phyloP scores from a whole-genome alignment of 345 rosid genomes.

The Salix udensis region DNA sequence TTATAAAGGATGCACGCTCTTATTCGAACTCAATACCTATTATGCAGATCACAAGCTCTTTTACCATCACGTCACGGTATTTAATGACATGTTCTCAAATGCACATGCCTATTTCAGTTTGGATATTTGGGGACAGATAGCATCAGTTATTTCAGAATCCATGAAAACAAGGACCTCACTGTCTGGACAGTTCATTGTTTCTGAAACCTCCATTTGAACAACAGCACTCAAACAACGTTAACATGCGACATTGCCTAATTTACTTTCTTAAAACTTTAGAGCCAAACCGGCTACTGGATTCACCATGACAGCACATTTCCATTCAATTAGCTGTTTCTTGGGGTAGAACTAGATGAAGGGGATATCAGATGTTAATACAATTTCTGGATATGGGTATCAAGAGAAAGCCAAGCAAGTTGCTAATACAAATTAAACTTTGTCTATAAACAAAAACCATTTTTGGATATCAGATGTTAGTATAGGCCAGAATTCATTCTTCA shows the following conservation, averaged over 20 bases:
- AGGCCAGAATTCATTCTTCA: conserved; percentile 3
- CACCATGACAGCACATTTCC: not conserved
- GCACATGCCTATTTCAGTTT: no score
- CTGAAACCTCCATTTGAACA: no score
- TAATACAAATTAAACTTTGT: not conserved
- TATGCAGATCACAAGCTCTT: no score
- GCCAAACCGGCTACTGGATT: not conserved
- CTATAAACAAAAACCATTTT: conserved; percentile 13
- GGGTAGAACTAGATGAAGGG: not conserved
- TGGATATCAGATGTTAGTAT: conserved; percentile 26
- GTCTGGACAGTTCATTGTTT: no score
- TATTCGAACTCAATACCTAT: no score
- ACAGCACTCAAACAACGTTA: not conserved
- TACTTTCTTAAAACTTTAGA: not conserved
- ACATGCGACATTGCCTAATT: not conserved
- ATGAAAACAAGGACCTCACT: no score
- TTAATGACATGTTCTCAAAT: no score
- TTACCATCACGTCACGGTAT: no score
- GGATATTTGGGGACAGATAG: no score
- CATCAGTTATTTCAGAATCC: no score
- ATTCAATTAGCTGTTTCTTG: not conserved
- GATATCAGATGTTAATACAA: no score
- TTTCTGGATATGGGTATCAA: not conserved
- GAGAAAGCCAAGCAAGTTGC: not conserved
- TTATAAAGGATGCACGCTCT: no score